phyloP scores from a whole-genome alignment of 2,329 filamentous ascomycete species.

The Colletotrichum sp. region DNA sequence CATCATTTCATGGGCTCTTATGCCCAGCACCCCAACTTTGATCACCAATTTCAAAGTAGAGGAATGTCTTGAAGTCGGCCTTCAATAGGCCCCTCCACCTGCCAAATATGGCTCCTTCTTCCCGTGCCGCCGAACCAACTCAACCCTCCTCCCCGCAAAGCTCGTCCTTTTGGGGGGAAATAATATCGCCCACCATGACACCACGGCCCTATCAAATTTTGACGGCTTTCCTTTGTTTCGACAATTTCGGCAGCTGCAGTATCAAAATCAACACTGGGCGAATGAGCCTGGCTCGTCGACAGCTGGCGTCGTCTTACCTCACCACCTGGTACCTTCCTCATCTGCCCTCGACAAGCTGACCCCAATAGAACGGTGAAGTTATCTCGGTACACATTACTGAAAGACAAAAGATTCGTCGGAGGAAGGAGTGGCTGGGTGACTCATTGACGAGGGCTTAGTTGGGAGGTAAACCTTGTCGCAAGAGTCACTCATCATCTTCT shows the following conservation, averaged over 20 bases:
- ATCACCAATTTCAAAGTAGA: rapidly evolving
- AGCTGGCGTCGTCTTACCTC: background rate
- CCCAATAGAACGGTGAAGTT: background rate
- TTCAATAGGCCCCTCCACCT: background rate
- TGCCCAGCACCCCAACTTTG: background rate
- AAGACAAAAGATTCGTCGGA: background rate
- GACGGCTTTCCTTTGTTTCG: background rate
- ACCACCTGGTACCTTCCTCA: background rate
- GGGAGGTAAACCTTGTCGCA: background rate
- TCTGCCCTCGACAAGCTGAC: background rate
- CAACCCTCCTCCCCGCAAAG: background rate
- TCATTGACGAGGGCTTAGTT: background rate
- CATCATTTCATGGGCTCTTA: background rate
- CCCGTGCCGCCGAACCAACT: background rate
- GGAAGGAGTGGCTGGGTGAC: background rate
- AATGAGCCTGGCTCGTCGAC: background rate
- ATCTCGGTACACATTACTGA: background rate
- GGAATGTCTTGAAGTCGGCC: background rate
- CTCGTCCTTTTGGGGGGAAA: background rate
- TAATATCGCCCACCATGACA: background rate
- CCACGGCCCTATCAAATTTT: background rate
- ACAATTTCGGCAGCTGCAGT: background rate
- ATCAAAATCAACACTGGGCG: background rate
- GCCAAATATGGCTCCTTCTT: background rate
- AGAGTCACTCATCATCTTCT: background rate